Percentiles rank a stretch among this genome's conserved stretches.
phyloP scores from a whole-genome alignment of 768 basidiomycete species.

The Pleurotus eryngii region DNA sequence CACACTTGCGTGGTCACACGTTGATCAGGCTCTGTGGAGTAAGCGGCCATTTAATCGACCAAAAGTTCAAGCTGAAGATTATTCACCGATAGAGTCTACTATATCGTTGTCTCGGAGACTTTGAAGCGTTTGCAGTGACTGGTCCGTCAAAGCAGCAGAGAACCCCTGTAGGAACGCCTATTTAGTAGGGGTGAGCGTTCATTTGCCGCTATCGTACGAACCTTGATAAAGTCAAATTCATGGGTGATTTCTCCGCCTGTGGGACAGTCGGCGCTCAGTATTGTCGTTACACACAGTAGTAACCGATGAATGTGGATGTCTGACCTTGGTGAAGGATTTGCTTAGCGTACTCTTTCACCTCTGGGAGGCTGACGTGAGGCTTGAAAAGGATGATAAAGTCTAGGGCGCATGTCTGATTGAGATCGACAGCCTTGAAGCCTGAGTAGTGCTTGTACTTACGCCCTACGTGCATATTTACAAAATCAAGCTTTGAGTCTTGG shows the following conservation, averaged over 20 bases:
- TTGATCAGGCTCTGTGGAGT: constrained; percentile 1
- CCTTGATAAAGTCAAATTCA: constrained; percentile 3
- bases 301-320: not conserved
- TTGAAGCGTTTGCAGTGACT: not conserved
- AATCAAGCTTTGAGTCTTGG: no score
- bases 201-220: not conserved
- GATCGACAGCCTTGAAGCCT: not conserved
- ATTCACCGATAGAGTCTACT: constrained; percentile 6
- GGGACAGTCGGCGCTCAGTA: not conserved
- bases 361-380: not conserved
- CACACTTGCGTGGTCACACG: not conserved
- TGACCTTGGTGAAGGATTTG: not conserved
- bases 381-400: constrained; percentile 9
- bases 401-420: not conserved
- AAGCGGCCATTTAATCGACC: no score
- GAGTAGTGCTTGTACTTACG: not conserved
- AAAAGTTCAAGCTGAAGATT: not conserved
- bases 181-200: not conserved
- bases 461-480: not conserved
- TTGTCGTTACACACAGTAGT: no score
- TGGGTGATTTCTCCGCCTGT: constrained; percentile 3
- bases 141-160: constrained; percentile 2
- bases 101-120: not conserved
- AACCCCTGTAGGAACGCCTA: constrained; percentile 6
- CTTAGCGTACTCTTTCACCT: constrained; percentile 3